Conservation (phyloP, 176 grass and related monocot species). For the Musa schizocarpa region DNA sequence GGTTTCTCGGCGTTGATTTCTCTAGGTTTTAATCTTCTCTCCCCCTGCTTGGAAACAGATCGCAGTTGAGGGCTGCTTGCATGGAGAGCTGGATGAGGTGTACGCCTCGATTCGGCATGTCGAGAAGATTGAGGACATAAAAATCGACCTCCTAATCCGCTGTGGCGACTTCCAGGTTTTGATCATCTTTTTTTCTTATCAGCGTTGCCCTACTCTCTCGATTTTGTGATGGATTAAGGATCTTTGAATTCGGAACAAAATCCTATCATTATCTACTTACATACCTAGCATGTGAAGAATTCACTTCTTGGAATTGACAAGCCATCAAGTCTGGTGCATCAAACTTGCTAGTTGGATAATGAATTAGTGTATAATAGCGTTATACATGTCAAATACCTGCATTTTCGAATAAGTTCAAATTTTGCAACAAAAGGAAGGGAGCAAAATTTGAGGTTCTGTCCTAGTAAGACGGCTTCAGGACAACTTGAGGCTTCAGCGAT, state of each 20-base stretch:
- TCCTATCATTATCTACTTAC: not conserved
- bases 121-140: conserved; percentile 52
- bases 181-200: not conserved
- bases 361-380: not conserved
- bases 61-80: conserved; percentile 85
- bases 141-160: conserved; percentile 88
- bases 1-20: too few species aligned
- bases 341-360: not conserved
- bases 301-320: not conserved
- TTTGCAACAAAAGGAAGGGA: too few species aligned
- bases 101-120: conserved; percentile 52
- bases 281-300: not conserved
- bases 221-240: not conserved
- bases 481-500: too few species aligned
- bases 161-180: conserved; percentile 89
- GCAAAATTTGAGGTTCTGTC: too few species aligned
- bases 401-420: too few species aligned
- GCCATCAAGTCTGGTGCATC: not conserved
- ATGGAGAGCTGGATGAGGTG: conserved; percentile 72
- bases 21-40: too few species aligned
- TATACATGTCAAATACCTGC: too few species aligned
- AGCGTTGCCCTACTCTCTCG: not conserved
- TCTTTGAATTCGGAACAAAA: not conserved
- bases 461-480: too few species aligned
- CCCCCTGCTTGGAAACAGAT: conserved; percentile 27